Base-by-base conservation (phyloP, 2,329 filamentous ascomycete species). In the Alternaria triticimaculans region DNA sequence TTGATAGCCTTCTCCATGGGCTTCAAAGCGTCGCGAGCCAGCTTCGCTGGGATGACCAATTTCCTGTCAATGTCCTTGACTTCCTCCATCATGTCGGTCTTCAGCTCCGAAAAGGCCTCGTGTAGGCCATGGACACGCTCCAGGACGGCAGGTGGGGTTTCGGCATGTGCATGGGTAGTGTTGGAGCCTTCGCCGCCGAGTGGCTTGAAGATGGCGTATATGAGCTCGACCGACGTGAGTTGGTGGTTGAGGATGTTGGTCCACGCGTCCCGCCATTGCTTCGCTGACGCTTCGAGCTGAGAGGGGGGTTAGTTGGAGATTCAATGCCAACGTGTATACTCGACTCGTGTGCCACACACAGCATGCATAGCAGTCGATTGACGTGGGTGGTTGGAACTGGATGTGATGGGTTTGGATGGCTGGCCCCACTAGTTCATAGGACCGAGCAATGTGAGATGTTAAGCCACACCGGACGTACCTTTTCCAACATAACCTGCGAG, bases 1-100 rank as follows among this genome's bases (percentile, higher is more conserved):
- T 95, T 96, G 74, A 96, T 92, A 1, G 89, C 90, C 81, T 94
- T 96, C 74, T 91, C 90, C 76, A 96, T 85, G 3, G 91, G 89
- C 68, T 89, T 87, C 63, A 95, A 84, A 58, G 83, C 87, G 56
- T 90, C 88, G 72, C 88, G 90, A 8, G 91, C 91, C 56, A 90
- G 87, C 61, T 87, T 87, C 5, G 90, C 90, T 0, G 92, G 92
- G 62, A 85, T 85, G 57, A 94, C 87, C 66, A 96, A 86, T 68
- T 88, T 87, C 10, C 84, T 81, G 68, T 95, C 91, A 67, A 96
- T 91, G 70, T 88, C 85, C 60, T 82, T 84, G 60, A 96, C 84
- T 75, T 96, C 93, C 63, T 89, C 88, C 59, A 88, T 78, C 72
- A 96, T 82, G 71, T 96, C 93, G 14, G 82, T 85, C 76, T 89